phyloP scores from a whole-genome alignment of 257 asterid species.

The Lycium barbarum region DNA sequence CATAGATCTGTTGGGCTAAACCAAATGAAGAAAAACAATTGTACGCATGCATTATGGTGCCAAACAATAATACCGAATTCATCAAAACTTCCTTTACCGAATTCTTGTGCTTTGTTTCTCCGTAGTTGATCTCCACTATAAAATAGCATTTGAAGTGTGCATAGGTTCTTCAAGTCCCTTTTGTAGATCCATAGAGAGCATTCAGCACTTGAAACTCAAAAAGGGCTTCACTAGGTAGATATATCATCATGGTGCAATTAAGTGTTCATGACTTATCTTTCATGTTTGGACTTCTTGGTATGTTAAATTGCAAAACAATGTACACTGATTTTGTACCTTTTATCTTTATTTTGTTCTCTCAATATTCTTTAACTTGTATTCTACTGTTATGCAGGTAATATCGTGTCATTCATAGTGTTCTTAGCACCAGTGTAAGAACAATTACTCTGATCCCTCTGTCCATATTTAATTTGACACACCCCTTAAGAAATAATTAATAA shows the following conservation, averaged over 20 bases:
- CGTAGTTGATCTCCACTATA: too few relatives aligned
- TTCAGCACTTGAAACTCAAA: not conserved
- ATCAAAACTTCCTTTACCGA: conserved; percentile 23
- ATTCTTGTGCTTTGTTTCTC: conserved; percentile 21
- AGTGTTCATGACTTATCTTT: conserved; percentile 51
- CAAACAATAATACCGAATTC: too few relatives aligned
- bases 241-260: conserved; percentile 21
- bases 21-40: not conserved
- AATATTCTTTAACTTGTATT: not conserved
- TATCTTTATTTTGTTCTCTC: not conserved
- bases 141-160: conserved; percentile 10
- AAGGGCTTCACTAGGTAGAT: conserved; percentile 21
- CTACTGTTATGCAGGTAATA: conserved; percentile 51
- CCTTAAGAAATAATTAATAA: too few relatives aligned
- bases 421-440: conserved; percentile 66
- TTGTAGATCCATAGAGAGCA: conserved; percentile 3
- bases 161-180: conserved; percentile 30
- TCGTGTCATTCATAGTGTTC: conserved; percentile 67
- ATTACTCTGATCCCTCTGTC: too few relatives aligned
- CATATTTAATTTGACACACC: too few relatives aligned
- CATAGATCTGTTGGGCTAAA: not conserved
- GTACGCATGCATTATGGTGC: too few relatives aligned
- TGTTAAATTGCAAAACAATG: not conserved
- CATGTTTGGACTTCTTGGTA: conserved; percentile 70
- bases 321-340: too few relatives aligned